Conservation (phyloP, 352 stramenopile genomes). For the Pythium biforme region DNA sequence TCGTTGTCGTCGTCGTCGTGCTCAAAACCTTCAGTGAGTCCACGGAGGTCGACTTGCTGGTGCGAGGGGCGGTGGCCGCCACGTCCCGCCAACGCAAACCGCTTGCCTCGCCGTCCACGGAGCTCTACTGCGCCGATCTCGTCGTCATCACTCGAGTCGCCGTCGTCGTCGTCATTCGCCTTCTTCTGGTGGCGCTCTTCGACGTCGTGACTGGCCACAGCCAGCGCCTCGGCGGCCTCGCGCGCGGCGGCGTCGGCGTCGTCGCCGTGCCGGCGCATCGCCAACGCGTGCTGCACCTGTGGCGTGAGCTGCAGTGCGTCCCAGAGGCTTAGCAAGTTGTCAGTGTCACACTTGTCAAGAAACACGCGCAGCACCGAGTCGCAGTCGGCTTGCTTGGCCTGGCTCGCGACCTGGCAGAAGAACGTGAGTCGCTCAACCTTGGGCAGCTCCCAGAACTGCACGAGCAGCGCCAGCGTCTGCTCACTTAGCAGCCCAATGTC, state of each 20-base stretch:
- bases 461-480: slow-evolving; percentile 52
- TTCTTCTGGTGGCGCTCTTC: slow-evolving; percentile 6
- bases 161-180: not conserved
- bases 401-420: slow-evolving; percentile 68
- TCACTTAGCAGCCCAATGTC: slow-evolving; percentile 57
- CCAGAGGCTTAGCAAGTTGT: slow-evolving; percentile 49
- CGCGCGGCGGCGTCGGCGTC: slow-evolving; percentile 4
- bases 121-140: not conserved
- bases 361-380: slow-evolving; percentile 46
- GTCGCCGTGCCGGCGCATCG: slow-evolving; percentile 23
- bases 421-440: slow-evolving; percentile 57
- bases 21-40: slow-evolving; percentile 57
- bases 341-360: slow-evolving; percentile 44
- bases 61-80: slow-evolving; percentile 10
- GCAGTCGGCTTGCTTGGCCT: slow-evolving; percentile 47
- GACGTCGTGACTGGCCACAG: slow-evolving; percentile 4
- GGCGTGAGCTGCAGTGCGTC: slow-evolving; percentile 47
- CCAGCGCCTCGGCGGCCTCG: slow-evolving; percentile 9
- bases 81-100: not conserved
- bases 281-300: slow-evolving; percentile 43
- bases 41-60: slow-evolving; percentile 48
- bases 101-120: not conserved
- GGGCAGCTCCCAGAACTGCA: slow-evolving; percentile 69
- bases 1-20: slow-evolving; percentile 35
- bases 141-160: slow-evolving; percentile 11